Base-by-base conservation (phyloP, 2,329 filamentous ascomycete genomes). In the Cladosporium sp. region DNA sequence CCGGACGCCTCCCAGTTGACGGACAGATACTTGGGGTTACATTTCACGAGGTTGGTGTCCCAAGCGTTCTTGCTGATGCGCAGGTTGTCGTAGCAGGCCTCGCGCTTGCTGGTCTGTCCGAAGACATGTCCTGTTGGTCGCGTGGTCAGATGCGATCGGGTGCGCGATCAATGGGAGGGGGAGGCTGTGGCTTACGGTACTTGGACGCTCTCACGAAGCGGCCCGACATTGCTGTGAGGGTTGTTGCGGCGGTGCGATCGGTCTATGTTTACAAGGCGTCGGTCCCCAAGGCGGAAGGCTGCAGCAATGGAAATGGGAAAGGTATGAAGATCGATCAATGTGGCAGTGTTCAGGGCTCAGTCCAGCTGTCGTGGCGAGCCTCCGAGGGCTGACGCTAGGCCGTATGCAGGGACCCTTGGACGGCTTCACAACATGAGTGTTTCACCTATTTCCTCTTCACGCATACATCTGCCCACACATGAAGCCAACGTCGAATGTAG, bases 1-100 rank as follows among this genome's bases (percentile, higher is more conserved):
- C 94, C 94, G 73, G 91, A 90, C 39, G 94, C 84, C 78, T 99
- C 93, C 94, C 94, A 99, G 82, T 99, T 99, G 79, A 99, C 92
- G 5, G 94, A 88, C 67, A 99, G 83, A 75, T 94, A 97, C 76
- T 96, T 88, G 51, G 94, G 92, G 76, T 99, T 99, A 74, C 86
- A 94, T 88, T 97, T 97, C 79, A 97, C 84, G 72, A 99, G 81
- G 80, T 99, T 99, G 71, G 92, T 97, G 76, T 99, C 94, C 94
- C 94, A 99, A 58, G 94, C 94, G 86, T 99, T 99, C 77, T 89
- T 90, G 72, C 92, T 97, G 76, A 99, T 91, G 74, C 91, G 90
- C 67, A 99, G 81, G 77, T 97, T 97, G 77, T 99, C 94, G 79
- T 97, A 99, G 82, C 92, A 97, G 84, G 90, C 90, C 76, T 99